Evolutionary conservation across 2,329 filamentous ascomycete genomes (phyloP), one percentile per base, ranked within the genome.

Genomic region (Epichloe hybrida): DNA sequence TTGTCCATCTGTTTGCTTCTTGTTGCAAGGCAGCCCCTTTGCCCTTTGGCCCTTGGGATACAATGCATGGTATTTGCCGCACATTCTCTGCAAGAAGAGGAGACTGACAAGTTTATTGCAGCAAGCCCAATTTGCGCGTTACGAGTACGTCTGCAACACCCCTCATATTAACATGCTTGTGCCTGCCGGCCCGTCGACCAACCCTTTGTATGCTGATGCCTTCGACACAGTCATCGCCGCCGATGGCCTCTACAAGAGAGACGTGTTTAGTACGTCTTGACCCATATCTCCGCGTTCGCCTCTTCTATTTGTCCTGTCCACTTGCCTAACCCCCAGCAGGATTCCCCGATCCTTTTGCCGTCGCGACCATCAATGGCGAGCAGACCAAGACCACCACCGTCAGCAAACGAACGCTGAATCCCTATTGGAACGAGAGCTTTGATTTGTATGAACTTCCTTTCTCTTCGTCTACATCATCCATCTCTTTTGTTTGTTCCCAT

Each of bases 381-480:
- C 93, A 98, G 73, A 98, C 93, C 52, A 88, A 90, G 70, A 97
- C 93, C n/a, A 98, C 93, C 11, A 84, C 84, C 38, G 93, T 97
- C 59, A 95, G 93, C 68, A 97, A 96, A 72, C 86, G 93, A 71
- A 97, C 93, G 11, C 74, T 98, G 69, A 97, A 96, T 69, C 93
- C 93, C n/a, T 98, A 98, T 69, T 98, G 93, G 93, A 98, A 98
- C 69, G 93, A 98, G 74, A 89, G 83, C 65, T 98, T 98, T 73
- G 93, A 98, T 69, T 85, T 98, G 93, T 97, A 81, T 62, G 84
- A 64, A 54, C 38, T 53, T 44, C 54, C 52, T 56, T 46, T 39
- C 4, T 44, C 4, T 42, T 11, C 35, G 48, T 39, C 46, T 5
- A 11, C 11, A 9, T 27, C 35, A 20, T 49, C 15, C 5, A 2